Evolutionary conservation across 441 rosid species (phyloP).

Genomic region (Populus hybrid): DNA sequence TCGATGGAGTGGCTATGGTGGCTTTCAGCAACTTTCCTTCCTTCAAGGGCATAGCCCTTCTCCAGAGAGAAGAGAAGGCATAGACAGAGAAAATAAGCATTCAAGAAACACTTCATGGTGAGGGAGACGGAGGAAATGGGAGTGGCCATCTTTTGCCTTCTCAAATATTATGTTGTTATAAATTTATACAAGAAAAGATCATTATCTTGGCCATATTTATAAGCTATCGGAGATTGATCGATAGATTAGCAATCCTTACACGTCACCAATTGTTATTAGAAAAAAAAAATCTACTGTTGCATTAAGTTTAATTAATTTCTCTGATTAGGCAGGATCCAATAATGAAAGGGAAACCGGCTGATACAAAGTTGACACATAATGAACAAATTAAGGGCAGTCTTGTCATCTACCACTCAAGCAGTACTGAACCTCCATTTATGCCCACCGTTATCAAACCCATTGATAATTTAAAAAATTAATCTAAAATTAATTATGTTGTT

Average conservation of each 20-base stretch:
- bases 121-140: background rate
- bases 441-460: no score
- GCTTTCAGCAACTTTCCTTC: constrained; percentile 11
- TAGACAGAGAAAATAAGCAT: constrained; percentile 7
- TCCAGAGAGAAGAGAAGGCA: constrained; percentile 18
- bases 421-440: no score
- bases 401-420: no score
- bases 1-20: constrained; percentile 25
- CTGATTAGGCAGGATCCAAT: background rate
- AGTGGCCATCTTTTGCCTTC: constrained; percentile 1
- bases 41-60: constrained; percentile 16
- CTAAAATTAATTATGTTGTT: no score
- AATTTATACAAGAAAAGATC: background rate
- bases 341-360: background rate
- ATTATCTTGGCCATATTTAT: constrained; percentile 12
- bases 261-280: constrained; percentile 19
- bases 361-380: no score
- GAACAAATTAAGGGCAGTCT: no score
- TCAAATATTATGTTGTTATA: background rate
- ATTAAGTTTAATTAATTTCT: background rate
- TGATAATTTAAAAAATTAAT: no score
- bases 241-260: constrained; percentile 4
- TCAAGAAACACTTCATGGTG: constrained; percentile 4
- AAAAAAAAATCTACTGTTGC: background rate
- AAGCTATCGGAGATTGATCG: constrained; percentile 2